Percentiles rank a stretch among this genome's conserved stretches.
Conservation (phyloP, 148 eudicot genomes). For the Chenopodium album region DNA sequence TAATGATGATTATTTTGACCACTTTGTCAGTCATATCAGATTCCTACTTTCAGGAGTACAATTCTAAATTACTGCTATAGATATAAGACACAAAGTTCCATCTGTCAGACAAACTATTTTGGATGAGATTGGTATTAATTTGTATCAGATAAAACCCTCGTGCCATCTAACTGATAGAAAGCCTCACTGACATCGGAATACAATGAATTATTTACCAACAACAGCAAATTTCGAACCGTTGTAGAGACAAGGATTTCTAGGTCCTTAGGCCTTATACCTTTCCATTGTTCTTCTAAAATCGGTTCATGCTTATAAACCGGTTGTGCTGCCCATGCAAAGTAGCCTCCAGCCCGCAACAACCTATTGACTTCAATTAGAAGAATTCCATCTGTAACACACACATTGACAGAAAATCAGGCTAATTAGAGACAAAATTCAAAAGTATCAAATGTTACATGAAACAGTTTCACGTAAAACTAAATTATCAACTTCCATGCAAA, state of each 20-base stretch:
- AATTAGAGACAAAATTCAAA: constrained; percentile 4
- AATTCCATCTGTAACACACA: constrained; percentile 66
- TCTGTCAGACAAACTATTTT: neutral
- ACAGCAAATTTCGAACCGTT: no score
- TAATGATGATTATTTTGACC: neutral
- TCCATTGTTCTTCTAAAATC: constrained; percentile 84
- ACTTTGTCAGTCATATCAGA: neutral
- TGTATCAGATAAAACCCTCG: neutral
- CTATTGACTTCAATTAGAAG: constrained; percentile 93
- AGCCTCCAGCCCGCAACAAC: constrained; percentile 92
- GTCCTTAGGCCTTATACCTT: constrained; percentile 45
- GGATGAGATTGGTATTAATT: neutral
- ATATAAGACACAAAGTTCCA: neutral
- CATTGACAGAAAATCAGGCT: constrained; percentile 14
- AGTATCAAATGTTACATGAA: neutral
- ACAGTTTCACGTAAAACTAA: neutral
- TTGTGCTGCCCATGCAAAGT: constrained; percentile 98
- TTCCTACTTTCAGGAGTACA: neutral
- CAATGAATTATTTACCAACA: neutral
- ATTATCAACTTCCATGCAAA: neutral
- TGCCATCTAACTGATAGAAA: neutral
- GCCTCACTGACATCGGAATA: neutral
- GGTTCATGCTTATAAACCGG: constrained; percentile 97
- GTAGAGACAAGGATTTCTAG: neutral
- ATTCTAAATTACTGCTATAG: neutral